A percentile compares a stretch with the other conserved stretches of the same genome.
Evolutionary conservation across 345 rosid genomes (phyloP).

Genomic region (Brassica nigra): DNA sequence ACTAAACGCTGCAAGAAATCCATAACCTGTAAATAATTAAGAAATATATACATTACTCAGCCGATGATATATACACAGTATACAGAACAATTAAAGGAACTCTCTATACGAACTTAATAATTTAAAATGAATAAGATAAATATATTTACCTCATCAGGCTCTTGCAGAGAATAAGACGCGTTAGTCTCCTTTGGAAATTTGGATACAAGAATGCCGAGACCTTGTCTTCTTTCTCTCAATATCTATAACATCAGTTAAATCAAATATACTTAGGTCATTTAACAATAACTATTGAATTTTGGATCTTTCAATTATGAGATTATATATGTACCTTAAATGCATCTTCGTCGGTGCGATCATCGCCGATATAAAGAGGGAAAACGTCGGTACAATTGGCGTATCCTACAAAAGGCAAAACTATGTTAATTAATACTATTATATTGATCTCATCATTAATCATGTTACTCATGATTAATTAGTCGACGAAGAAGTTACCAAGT

Average conservation of each 20-base stretch:
- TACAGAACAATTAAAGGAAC: background rate
- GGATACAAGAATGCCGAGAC: slow-evolving; percentile 90
- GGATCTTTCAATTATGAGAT: slow-evolving; percentile 9
- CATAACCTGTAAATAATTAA: slow-evolving; percentile 54
- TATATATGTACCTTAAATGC: slow-evolving; percentile 78
- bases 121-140: background rate
- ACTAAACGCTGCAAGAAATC: slow-evolving; percentile 66
- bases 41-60: background rate
- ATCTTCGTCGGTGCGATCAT: slow-evolving; percentile 95
- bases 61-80: background rate
- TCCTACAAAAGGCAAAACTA: slow-evolving; percentile 48
- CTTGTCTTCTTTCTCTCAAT: slow-evolving; percentile 73
- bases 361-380: slow-evolving; percentile 91
- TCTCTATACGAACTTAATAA: background rate
- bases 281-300: background rate
- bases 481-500: slow-evolving; percentile 25
- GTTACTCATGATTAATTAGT: background rate
- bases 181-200: slow-evolving; percentile 84
- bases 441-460: background rate
- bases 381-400: slow-evolving; percentile 74
- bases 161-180: slow-evolving; percentile 82
- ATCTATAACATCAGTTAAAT: slow-evolving; percentile 49
- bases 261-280: background rate
- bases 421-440: background rate
- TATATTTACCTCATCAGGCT: slow-evolving; percentile 58